Percentiles rank a stretch among this genome's conserved stretches.
Conservation (phyloP, 169 alveolate genomes). For the Eimeria acervulina region DNA sequence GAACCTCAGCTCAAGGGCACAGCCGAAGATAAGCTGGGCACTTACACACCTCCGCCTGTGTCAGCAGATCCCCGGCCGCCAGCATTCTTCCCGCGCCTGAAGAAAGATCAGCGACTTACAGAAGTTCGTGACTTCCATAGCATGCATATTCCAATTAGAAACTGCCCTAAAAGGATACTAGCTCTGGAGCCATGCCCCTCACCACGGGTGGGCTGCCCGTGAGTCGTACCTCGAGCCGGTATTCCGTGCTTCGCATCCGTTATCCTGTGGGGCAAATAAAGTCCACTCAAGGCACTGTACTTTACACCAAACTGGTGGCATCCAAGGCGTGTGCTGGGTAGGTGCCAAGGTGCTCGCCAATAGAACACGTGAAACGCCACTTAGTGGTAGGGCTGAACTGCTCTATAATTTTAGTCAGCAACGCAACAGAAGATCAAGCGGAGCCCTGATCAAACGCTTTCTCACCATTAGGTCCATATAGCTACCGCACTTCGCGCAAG, state of each 20-base stretch:
- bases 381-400: background rate
- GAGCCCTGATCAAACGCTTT: background rate
- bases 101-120: background rate
- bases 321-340: background rate
- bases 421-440: background rate
- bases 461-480: constrained; percentile 68
- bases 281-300: background rate
- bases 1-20: background rate
- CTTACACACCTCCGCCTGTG: constrained; percentile 29
- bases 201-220: background rate
- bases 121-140: background rate
- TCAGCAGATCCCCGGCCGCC: constrained; percentile 29
- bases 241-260: constrained; percentile 5
- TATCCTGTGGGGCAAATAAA: constrained; percentile 27
- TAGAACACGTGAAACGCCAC: background rate
- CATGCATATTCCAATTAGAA: background rate
- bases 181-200: background rate
- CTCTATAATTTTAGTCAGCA: background rate
- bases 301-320: background rate
- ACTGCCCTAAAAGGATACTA: background rate
- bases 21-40: background rate
- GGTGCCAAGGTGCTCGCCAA: background rate
- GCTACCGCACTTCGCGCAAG: constrained; percentile 65
- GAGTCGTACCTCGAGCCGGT: constrained; percentile 44
- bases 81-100: constrained; percentile 53